A percentile compares a stretch with the other conserved stretches of the same genome.
These are phyloP conservation scores for Clarireedia hainanense DNA, from an alignment of 2,329 filamentous ascomycete species.

Conservation along the genomic window DNA sequence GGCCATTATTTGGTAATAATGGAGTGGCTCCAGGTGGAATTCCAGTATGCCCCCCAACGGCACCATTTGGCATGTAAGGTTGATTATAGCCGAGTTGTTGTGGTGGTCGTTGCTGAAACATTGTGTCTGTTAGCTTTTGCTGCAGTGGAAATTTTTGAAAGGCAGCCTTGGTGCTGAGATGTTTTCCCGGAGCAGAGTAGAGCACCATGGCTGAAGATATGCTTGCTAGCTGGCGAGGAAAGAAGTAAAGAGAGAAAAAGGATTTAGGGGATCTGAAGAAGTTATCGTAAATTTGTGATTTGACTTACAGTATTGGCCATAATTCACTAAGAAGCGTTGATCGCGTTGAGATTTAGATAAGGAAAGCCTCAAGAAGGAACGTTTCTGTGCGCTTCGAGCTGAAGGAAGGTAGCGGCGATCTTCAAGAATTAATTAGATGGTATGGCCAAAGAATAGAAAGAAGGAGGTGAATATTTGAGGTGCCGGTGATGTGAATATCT, in stretches of 20 bases:
- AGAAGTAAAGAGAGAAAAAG: not conserved
- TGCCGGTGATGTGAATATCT: not conserved
- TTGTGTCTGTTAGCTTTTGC: conserved; percentile 17
- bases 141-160: not conserved
- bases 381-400: not conserved
- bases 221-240: not conserved
- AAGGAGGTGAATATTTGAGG: not conserved
- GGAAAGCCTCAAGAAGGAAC: conserved; percentile 3
- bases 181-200: not conserved
- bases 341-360: conserved; percentile 1
- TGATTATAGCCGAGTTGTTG: conserved; percentile 29
- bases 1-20: conserved; percentile 60
- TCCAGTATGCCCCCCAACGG: conserved; percentile 36
- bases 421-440: conserved; percentile 1
- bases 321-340: conserved; percentile 3
- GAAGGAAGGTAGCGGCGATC: not conserved
- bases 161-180: not conserved
- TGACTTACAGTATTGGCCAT: conserved; percentile 11
- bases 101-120: conserved; percentile 28
- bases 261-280: not conserved
- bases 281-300: not conserved
- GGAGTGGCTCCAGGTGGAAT: conserved; percentile 53
- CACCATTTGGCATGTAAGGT: conserved; percentile 55
- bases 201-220: not conserved
- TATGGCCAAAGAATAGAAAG: not conserved